Percentiles rank a stretch among this genome's conserved stretches.
Evolutionary conservation across 352 stramenopile genomes (phyloP).

Genomic region (Saprolegnia diclina): DNA sequence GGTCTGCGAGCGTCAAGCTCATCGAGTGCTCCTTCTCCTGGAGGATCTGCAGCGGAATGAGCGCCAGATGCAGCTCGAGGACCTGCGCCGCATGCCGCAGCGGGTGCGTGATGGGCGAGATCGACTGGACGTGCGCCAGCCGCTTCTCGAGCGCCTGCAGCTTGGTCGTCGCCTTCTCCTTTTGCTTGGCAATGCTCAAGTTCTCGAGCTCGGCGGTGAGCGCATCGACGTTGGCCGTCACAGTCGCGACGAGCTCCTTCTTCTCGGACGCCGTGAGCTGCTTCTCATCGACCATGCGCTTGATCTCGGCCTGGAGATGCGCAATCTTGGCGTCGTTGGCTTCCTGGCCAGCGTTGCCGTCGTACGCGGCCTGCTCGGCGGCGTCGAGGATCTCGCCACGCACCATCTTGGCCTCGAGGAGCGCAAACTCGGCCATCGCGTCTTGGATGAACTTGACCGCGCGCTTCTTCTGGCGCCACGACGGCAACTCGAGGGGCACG

Average conservation of each 20-base stretch:
- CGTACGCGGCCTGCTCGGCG: slow-evolving; percentile 27
- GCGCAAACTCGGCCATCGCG: slow-evolving; percentile 9
- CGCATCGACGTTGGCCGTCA: slow-evolving; percentile 4
- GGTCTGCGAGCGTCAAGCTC: slow-evolving; percentile 26
- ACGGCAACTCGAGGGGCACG: slow-evolving; percentile 13
- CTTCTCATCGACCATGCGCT: slow-evolving; percentile 29
- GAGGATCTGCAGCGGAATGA: slow-evolving; percentile 18
- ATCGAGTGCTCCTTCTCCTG: slow-evolving; percentile 28
- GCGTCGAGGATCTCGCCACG: slow-evolving; percentile 23
- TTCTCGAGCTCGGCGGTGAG: not conserved
- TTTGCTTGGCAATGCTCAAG: not conserved
- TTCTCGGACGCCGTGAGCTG: slow-evolving; percentile 29
- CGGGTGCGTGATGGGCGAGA: not conserved
- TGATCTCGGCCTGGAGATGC: slow-evolving; percentile 26
- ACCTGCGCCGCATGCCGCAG: slow-evolving; percentile 17
- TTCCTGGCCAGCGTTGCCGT: slow-evolving; percentile 18
- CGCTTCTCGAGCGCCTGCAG: not conserved
- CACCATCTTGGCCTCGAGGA: slow-evolving; percentile 28
- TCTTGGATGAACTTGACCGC: slow-evolving; percentile 26
- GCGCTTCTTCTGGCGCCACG: slow-evolving; percentile 31
- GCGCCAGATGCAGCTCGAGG: slow-evolving; percentile 1
- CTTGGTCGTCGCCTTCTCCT: slow-evolving; percentile 18
- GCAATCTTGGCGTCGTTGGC: slow-evolving; percentile 25
- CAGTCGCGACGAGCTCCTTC: slow-evolving; percentile 21
- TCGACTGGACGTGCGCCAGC: slow-evolving; percentile 1